phyloP scores from a whole-genome alignment of 306 rosid species.

The Psophocarpus tetragonolobus region DNA sequence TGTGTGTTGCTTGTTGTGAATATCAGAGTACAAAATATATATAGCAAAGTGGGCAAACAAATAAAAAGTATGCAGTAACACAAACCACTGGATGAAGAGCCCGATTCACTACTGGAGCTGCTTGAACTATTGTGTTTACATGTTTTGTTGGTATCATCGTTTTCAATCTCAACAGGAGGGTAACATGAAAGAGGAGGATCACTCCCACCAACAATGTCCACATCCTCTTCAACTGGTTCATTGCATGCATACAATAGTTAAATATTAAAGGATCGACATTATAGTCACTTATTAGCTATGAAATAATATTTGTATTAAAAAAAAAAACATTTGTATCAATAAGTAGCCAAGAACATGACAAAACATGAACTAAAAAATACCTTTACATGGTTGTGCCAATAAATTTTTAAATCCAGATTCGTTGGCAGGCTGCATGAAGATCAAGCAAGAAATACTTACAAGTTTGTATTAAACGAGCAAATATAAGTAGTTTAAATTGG shows the following conservation, averaged over 20 bases:
- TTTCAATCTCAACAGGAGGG: constrained; percentile 61
- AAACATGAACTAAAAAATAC: constrained; percentile 25
- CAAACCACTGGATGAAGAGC: constrained; percentile 81
- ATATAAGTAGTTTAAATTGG: not conserved
- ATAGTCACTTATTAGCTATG: not conserved
- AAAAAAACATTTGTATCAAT: too few relatives aligned
- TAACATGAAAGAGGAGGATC: constrained; percentile 62
- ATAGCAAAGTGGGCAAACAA: not conserved
- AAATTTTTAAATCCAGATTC: constrained; percentile 68
- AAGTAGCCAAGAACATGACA: not conserved
- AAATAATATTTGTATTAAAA: not conserved
- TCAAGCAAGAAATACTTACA: constrained; percentile 23
- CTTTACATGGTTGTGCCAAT: constrained; percentile 56
- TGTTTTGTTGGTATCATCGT: constrained; percentile 46
- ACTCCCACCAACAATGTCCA: constrained; percentile 69
- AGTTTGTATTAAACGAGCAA: not conserved
- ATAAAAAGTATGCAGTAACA: constrained; percentile 31
- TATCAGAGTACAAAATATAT: not conserved
- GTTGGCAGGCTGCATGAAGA: constrained; percentile 48
- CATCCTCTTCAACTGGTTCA: constrained; percentile 65
- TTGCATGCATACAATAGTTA: constrained; percentile 40
- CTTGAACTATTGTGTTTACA: constrained; percentile 48
- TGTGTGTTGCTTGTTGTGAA: not conserved
- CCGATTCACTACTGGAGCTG: constrained; percentile 67
- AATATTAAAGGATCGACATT: not conserved